Conservation (phyloP, 352 stramenopile genomes). For the Phytophthora chlamydospora region DNA sequence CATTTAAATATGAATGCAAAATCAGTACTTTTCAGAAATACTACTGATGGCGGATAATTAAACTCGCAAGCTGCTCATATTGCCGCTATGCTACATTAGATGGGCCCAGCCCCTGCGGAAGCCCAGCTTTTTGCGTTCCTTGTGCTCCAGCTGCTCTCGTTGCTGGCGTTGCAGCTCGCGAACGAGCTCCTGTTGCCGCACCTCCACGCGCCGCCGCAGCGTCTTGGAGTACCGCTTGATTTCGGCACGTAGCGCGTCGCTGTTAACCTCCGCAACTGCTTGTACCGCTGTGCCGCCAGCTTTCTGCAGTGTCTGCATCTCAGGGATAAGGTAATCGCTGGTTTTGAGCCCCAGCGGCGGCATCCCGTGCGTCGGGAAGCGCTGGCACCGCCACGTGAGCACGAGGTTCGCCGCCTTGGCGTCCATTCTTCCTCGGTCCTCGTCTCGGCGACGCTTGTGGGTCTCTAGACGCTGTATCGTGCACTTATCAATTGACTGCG, state of each 20-base stretch:
- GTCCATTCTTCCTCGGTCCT: constrained; percentile 21
- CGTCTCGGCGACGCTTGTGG: constrained; percentile 8
- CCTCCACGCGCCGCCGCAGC: constrained; percentile 41
- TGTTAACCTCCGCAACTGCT: constrained; percentile 37
- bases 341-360: constrained; percentile 45
- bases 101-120: constrained; percentile 23
- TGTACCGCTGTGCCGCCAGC: constrained; percentile 15
- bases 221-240: constrained; percentile 51
- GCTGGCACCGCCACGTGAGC: constrained; percentile 47
- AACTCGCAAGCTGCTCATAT: not conserved
- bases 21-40: no score
- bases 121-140: constrained; percentile 46
- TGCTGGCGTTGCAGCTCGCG: constrained; percentile 39
- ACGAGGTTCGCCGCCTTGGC: constrained; percentile 39
- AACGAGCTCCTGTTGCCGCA: constrained; percentile 42
- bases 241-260: constrained; percentile 43
- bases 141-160: constrained; percentile 43
- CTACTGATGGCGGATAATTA: no score
- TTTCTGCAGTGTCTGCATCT: constrained; percentile 35
- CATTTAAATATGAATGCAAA: constrained; percentile 11
- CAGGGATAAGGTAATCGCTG: constrained; percentile 42
- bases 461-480: constrained; percentile 19
- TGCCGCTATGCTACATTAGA: constrained; percentile 9
- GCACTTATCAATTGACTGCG: constrained; percentile 20
- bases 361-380: constrained; percentile 55